Evolutionary conservation across 768 basidiomycete genomes (phyloP), one percentile per base, ranked within the genome.

Genomic region (Suillus discolor): DNA sequence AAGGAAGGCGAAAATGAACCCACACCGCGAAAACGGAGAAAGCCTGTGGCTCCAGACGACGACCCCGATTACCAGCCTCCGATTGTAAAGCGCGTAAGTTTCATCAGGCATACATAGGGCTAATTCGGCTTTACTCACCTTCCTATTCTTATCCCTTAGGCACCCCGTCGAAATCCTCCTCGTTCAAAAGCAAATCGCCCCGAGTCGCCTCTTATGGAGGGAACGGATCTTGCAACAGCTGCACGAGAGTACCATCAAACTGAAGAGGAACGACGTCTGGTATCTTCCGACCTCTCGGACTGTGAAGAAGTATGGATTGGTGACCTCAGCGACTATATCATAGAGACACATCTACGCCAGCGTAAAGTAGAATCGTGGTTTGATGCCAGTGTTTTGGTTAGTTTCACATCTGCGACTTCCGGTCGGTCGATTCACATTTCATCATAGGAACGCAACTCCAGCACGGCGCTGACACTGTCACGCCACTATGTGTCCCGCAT

Each of bases 271-370:
- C 77, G 70, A 57, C 78, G 79, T 45, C 78, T 85, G 15, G 76
- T 79, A 13, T 91, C 92, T 20, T 93, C 93, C 25, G 93, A 94
- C 81, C 79, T 94, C 67, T 92, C 93, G 36, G 93, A 93, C 66
- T 92, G 88, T 68, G 84, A 85, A 69, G 92, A 93, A 66, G 73
- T 94, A 18, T 94, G 93, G 93, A 78, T 80, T 53, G 82, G 80
- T 31, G 92, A 91, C 71, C 82, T 94, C 18, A 81, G 83, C 62
- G 86, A 86, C 64, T 94, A 94, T 71, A 81, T 87, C 62, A 72
- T 88, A 38, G 88, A 92, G 71, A 91, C 90, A 7, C 87, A 89
- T 72, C 88, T 87, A 73, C 86, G 92, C 60, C 86, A 88, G 75
- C 86, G 84, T 61, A 89, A 91, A 68, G 85, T 94, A 6, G 89